Base-by-base conservation (phyloP, 768 basidiomycete species). In the Pleurotus giganteus region DNA sequence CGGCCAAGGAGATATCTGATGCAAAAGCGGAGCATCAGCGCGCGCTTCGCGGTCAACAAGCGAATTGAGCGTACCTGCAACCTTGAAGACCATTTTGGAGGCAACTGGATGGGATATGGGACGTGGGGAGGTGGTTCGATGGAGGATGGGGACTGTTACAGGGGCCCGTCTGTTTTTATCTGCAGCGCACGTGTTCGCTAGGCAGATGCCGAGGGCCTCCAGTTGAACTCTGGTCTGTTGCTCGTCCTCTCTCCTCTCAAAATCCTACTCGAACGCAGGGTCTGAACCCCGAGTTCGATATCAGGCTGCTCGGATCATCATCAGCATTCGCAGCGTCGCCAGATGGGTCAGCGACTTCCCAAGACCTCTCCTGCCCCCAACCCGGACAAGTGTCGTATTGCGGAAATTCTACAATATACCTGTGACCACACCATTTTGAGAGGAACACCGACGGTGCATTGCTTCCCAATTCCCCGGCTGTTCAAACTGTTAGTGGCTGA, bases 1-100 rank as follows among this genome's bases (percentile, higher is more conserved):
- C 96, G 69, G 97, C 97, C 69, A 99, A 91, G 66, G 95, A 98
- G 66, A 96, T 78, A 69, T 94, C 94, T 92, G 42, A 8, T 50
- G 53, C 29, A 37, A 36, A 13, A 28, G 29, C 55, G 24, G 65
- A 59, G 57, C n/a, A 58, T 55, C 51, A 53, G 28, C 21, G 31
- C 24, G 37, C 23, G 26, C 12, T 36, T 15, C n/a, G 15, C 8
- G 7, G n/a, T 29, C 13, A 28, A 3, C 46, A 53, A 27, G 51
- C 32, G 29, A 47, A n/a, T 36, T 23, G 1, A 15, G 52, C 77
- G 57, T 66, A 90, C 91, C 91, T 73, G 93, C 86, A 64, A 96
- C 93, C 74, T 96, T 94, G 89, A 80, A 94, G 63, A 85, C 82
- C 90, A 92, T 91, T 74, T 72, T 76, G 58, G 49, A 58, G 23